Base-by-base conservation (phyloP, 148 eudicot genomes). In the Vaccinium darrowii region DNA sequence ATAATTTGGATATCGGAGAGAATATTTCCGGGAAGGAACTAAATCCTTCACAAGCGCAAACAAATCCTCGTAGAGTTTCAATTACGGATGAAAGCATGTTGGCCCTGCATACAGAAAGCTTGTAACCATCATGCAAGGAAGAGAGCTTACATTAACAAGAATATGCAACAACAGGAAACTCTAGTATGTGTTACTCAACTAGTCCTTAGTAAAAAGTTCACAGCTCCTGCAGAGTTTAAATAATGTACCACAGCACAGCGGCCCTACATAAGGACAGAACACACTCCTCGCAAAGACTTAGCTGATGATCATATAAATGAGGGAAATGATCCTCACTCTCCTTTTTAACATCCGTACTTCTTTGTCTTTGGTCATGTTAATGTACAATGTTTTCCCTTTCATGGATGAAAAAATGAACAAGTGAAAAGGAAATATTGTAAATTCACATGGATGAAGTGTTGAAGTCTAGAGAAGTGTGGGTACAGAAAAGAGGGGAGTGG, bases 1-100 rank as follows among this genome's bases (percentile, higher is more conserved):
- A 80, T 82, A 94, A 69, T 54, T 86, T 87, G 72, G 91, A 89
- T 67, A 91, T 84, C 14, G 98, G 95, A 82, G 79, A 78, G 84
- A 95, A 94, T 81, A 91, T 86, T 79, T 95, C 98, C 5, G 98
- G 98, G 80, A 97, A 95, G 62, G 98, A 92, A 51, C 83, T 91
- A 27, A 97, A 89, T 57, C 91, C 94, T 76, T 87, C 91, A 65
- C 88, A 91, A 18, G 91, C 60, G 19, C 71, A 80, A 50, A 91
- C 89, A 85, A 92, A 97, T 72, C 98, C 98, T 39, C 78, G 79
- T 1, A 95, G 90, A 71, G 92, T 91, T 84, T 92, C 96, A 72
- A 91, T 84, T 78, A 92, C 89, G 5, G 95, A 91, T 43, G 87
- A 85, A 81, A 97, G 93, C 83, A 92, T 86, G 84, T 94, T 90